Conservation (phyloP, 139 green algal genomes). For the Chlamydomonas schloesseri region DNA sequence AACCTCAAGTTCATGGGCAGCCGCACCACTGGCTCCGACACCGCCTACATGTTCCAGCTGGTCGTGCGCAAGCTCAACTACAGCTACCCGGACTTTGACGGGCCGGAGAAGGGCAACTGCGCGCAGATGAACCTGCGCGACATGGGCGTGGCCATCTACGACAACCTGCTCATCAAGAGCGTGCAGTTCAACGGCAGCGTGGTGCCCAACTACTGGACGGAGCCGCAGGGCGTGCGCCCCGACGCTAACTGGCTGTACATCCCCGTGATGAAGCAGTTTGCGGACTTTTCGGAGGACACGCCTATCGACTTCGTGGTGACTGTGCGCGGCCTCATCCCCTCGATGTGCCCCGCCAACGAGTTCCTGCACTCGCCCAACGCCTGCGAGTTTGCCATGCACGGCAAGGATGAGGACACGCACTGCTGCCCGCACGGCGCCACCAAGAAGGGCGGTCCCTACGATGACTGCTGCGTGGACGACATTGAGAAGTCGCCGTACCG, state of each 20-base stretch:
- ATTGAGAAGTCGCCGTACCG: constrained; percentile 52
- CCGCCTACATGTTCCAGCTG: constrained; percentile 57
- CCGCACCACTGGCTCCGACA: constrained; percentile 51
- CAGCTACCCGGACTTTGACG: constrained; percentile 29
- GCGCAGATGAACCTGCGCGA: constrained; percentile 55
- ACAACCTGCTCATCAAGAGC: constrained; percentile 52
- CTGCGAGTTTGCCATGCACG: constrained; percentile 62
- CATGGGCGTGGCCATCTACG: constrained; percentile 45
- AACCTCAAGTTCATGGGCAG: constrained; percentile 42
- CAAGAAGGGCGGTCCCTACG: not conserved
- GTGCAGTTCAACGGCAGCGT: constrained; percentile 55
- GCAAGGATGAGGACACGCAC: constrained; percentile 42
- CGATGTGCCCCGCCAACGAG: constrained; percentile 46
- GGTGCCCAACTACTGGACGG: not conserved
- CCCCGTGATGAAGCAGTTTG: constrained; percentile 5
- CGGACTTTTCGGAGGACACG: not conserved
- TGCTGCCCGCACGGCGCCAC: constrained; percentile 60
- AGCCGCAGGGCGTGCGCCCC: not conserved
- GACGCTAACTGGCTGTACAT: constrained; percentile 53
- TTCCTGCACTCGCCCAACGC: constrained; percentile 42
- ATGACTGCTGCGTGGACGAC: constrained; percentile 60
- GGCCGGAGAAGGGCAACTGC: constrained; percentile 46
- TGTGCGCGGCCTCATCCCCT: constrained; percentile 43
- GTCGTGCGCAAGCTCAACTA: constrained; percentile 18
- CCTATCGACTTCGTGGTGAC: constrained; percentile 53